Evolutionary conservation across 225 moss, liverwort and hornwort genomes (phyloP).

Genomic region (Polytrichum commune): DNA sequence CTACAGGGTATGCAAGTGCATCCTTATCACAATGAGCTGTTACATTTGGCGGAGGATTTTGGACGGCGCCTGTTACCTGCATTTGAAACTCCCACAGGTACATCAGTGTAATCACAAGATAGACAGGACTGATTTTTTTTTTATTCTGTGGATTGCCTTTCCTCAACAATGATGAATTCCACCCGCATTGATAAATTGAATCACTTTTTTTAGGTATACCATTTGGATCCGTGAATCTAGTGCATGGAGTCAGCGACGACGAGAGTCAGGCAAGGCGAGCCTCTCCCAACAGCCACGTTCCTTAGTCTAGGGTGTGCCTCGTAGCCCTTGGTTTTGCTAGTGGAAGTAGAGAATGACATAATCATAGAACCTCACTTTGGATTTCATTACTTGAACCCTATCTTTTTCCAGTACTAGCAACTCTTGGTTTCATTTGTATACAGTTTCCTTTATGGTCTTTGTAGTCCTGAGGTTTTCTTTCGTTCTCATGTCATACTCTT

Average conservation of each 20-base stretch:
- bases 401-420: no score
- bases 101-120: background rate
- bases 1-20: slow-evolving; percentile 88
- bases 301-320: slow-evolving; percentile 71
- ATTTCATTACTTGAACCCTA: no score
- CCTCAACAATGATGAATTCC: background rate
- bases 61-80: slow-evolving; percentile 89
- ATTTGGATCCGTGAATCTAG: slow-evolving; percentile 93
- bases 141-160: no score
- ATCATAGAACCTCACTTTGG: background rate
- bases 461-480: no score
- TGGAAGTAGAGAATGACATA: background rate
- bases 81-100: slow-evolving; percentile 99
- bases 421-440: no score
- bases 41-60: slow-evolving; percentile 76
- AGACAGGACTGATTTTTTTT: no score
- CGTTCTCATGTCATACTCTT: no score
- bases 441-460: no score
- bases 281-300: slow-evolving; percentile 64
- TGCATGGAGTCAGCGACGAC: slow-evolving; percentile 83
- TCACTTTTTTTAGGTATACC: slow-evolving; percentile 67
- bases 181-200: background rate
- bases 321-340: slow-evolving; percentile 45
- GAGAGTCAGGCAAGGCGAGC: slow-evolving; percentile 99
- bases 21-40: slow-evolving; percentile 73